Conservation (phyloP, 1,139 yeast species). For the Kodamaea ohmeri region DNA sequence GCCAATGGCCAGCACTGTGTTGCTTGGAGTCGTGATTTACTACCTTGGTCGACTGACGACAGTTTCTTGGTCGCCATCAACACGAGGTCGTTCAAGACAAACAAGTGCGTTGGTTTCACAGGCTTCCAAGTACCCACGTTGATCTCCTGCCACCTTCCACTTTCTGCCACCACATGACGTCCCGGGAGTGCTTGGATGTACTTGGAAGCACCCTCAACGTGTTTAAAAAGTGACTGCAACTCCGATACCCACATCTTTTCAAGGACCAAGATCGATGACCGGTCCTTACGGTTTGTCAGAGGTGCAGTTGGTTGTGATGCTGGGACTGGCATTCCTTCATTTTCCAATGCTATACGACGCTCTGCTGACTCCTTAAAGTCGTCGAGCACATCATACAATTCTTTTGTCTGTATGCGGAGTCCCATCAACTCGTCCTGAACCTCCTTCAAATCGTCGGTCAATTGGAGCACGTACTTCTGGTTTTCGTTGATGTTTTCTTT, state of each 20-base stretch:
- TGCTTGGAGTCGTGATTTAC: constrained; percentile 52
- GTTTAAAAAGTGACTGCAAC: constrained; percentile 67
- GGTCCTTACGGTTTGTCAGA: constrained; percentile 39
- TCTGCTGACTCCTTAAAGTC: constrained; percentile 73
- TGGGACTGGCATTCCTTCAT: constrained; percentile 3
- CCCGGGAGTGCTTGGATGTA: constrained; percentile 75
- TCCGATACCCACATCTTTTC: constrained; percentile 83
- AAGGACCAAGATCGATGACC: constrained; percentile 68
- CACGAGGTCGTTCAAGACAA: constrained; percentile 73
- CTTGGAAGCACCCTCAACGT: constrained; percentile 89
- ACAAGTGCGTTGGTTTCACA: constrained; percentile 71
- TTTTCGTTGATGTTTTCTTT: constrained; percentile 66
- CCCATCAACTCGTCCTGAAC: constrained; percentile 64
- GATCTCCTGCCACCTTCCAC: constrained; percentile 84
- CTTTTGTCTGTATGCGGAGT: constrained; percentile 59
- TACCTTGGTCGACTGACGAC: constrained; percentile 22
- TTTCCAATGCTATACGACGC: constrained; percentile 48
- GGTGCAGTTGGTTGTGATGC: neutral
- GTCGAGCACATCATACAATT: constrained; percentile 58
- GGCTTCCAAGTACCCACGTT: constrained; percentile 87
- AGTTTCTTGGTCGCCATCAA: constrained; percentile 69
- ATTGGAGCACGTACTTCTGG: constrained; percentile 66
- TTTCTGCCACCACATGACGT: constrained; percentile 76
- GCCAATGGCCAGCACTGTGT: constrained; percentile 77
- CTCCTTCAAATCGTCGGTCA: constrained; percentile 60